Base-by-base conservation (phyloP, 148 eudicot genomes). In the Rhododendron henanense region DNA sequence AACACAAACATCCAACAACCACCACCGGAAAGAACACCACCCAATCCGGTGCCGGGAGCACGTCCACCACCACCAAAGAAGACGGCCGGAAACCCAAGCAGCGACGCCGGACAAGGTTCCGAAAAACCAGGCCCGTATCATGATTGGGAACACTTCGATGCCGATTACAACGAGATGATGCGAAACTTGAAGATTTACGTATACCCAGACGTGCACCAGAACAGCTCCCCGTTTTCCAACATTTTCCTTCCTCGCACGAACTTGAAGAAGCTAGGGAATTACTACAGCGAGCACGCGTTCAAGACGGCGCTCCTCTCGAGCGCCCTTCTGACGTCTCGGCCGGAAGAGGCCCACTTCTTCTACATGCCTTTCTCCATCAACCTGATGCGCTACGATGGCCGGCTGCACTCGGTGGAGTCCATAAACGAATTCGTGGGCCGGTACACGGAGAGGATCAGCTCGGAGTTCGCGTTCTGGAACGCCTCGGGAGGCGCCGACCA, bases 281-380 rank as follows among this genome's bases (percentile, higher is more conserved):
- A 90, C 83, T 89, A 28, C 82, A 90, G 92, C 31, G 92, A 89
- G 77, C 92, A 90, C 53, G 89, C 87, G 0, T 90, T 90, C 85
- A 90, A 90, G 84, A 35, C 81, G 1, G 86, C 91, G 3, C 92
- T 90, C 21, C 82, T 90, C 1, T 37, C 37, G 15, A 87, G 89
- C 67, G 28, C 89, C 31, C 73, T 90, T 10, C 81, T 90, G 21
- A 87, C 92, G 4, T 1, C 63, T 28, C 53, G 41, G 6, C 86
- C 92, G 0, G 91, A 90, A 37, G 88, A 87, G 61, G 92, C 92
- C 9, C 47, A 87, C 48, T 87, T 90, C 75, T 90, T 87, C 91
- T 90, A 81, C 57, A 87, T 90, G 92, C 92, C 92, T 14, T 90
- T 90, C 81, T 90, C 92, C 21, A 87, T 90, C 86, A 90, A 90